These are phyloP conservation scores for Davidsoniella eucalypti DNA, from an alignment of 2,329 filamentous ascomycete species.

Conservation along the genomic window DNA sequence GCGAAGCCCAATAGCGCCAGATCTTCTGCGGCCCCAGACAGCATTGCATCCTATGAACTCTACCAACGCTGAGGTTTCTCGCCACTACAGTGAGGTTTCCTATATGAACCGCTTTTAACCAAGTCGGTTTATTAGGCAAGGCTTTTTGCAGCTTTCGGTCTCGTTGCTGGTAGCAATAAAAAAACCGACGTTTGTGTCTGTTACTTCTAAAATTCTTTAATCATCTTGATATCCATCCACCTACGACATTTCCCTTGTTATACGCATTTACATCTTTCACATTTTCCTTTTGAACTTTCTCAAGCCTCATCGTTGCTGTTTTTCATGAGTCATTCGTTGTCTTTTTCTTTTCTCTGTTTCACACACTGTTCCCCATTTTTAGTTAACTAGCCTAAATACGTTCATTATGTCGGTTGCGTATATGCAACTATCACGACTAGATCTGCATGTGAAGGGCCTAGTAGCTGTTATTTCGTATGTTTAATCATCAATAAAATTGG, in stretches of 20 bases:
- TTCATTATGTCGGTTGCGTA: too few species aligned
- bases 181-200: not conserved
- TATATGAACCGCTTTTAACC: slow-evolving; percentile 32
- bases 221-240: not conserved
- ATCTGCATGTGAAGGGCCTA: too few species aligned
- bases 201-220: not conserved
- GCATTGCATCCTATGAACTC: slow-evolving; percentile 35
- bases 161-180: not conserved
- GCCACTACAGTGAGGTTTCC: slow-evolving; percentile 31
- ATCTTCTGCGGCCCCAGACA: slow-evolving; percentile 38
- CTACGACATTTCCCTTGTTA: not conserved
- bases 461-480: too few species aligned
- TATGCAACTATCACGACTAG: too few species aligned
- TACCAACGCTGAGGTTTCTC: slow-evolving; percentile 23
- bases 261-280: not conserved
- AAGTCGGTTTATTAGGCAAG: not conserved
- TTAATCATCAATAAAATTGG: too few species aligned
- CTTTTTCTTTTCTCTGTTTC: not conserved
- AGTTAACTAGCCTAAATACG: not conserved
- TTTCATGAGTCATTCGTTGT: not conserved
- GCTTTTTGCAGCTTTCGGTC: not conserved
- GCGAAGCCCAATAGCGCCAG: slow-evolving; percentile 38
- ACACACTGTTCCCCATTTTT: not conserved
- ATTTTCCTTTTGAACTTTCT: not conserved
- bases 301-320: not conserved